Evolutionary conservation across 2,329 filamentous ascomycete genomes (phyloP), one percentile per base, ranked within the genome.

Genomic region (Colletotrichum tropicale): DNA sequence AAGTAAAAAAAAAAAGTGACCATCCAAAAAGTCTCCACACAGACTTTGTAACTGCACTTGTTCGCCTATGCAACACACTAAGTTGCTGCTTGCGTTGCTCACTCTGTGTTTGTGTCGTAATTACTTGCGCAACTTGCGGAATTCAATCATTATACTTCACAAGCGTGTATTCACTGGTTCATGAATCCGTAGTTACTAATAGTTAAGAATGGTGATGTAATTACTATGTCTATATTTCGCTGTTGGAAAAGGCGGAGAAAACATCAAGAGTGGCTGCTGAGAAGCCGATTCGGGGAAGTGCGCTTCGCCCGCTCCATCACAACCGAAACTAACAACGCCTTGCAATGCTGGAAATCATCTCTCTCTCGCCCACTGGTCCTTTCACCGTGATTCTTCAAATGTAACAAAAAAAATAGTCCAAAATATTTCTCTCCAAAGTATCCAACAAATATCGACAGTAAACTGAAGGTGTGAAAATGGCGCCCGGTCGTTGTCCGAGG

Each of bases 401-500:
- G n/a, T 8, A 21, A 32, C 8, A 8, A 10, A 56, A 56, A 24
- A 56, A 56, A 52, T 56, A 24, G 18, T 16, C 18, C 7, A 66
- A 16, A 32, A 70, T 48, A 55, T 32, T 56, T 62, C 60, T 66
- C 21, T 16, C 60, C 62, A 38, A 52, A 66, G 18, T 16, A 48
- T 8, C 64, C 55, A 56, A 56, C 18, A 34, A 64, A 70, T 34
- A 24, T 65, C 21, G 21, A 52, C 34, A 70, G 13, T 38, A 56
- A 43, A 71, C 48, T 52, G 48, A 16, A 56, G 21, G 15, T 69
- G 5, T 30, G n/a, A n/a, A 55, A 32, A 74, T 58, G 36, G 64
- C 70, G 58, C 64, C 73, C 48, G 64, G 73, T 64, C 58, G 38
- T 64, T 16, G 56, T 30, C 73, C 73, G 65, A 21, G 62, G 75